Base-by-base conservation (phyloP, 2,329 filamentous ascomycete species). In the Pseudohalonectria lignicola region DNA sequence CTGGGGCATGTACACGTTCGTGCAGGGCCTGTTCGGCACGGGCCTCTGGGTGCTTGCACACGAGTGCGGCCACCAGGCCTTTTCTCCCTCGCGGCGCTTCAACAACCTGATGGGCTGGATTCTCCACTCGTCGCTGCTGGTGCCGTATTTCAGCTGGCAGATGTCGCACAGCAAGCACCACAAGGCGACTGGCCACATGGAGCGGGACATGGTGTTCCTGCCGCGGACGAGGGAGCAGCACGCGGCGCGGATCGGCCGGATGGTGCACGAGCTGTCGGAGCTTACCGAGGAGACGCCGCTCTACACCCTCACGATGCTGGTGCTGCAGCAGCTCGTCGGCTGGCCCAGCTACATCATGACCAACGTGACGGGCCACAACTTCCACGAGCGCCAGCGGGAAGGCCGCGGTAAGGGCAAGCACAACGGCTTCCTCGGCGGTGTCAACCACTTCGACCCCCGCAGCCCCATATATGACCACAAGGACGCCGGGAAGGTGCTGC, bases 81-180 rank as follows among this genome's bases (percentile, higher is more conserved):
- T 98, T 71, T 96, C 92, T 31, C 69, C 84, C n/a, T 95, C 85
- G 53, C 90, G 85, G 68, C 67, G 77, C 10, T 64, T 95, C 57
- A 96, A 96, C 68, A 87, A 96, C 63, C 76, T 82, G 17, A 86
- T 92, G 39, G 90, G 90, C 52, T 95, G 86, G 84, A 62, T 94
- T 56, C 76, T 86, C 51, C 90, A 96, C 69, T 94, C 88, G 28
- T 62, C 78, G 32, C 77, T 95, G 29, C 71, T 95, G 9, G 48
- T 98, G 35, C 92, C 92, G 17, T 98, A 96, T 70, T 98, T 95
- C 70, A 94, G 86, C 58, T 98, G 92, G 92, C 94, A 98, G 69
- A 88, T 96, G 64, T 94, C 87, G 49, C 92, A 98, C 69, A 84
- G 86, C 69, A 94, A 94, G 78, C 92, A 98, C 71, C 92, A 98